Conservation (phyloP, 129 eudicot genomes). For the Silybum marianum region DNA sequence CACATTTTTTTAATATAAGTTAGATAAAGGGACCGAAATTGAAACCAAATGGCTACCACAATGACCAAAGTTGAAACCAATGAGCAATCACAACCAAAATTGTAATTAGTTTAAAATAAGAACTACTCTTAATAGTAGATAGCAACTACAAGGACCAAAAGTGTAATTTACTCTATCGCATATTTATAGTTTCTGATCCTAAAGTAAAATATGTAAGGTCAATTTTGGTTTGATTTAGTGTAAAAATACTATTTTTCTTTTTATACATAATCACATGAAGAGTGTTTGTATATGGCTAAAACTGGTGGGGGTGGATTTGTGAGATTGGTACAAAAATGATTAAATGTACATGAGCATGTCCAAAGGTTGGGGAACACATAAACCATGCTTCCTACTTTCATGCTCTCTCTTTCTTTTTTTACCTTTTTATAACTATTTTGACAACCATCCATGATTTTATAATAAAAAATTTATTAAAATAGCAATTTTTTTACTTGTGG, state of each 20-base stretch:
- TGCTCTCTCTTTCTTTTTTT: constrained; percentile 15
- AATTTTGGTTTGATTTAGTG: background rate
- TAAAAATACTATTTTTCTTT: background rate
- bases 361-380: constrained; percentile 45
- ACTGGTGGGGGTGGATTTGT: constrained; percentile 23
- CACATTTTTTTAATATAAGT: too few species aligned
- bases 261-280: constrained; percentile 3
- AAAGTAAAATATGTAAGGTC: background rate
- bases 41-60: too few species aligned
- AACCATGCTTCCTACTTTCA: constrained; percentile 48
- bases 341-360: constrained; percentile 45
- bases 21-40: too few species aligned
- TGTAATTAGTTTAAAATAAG: too few species aligned
- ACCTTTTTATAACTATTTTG: background rate
- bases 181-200: background rate
- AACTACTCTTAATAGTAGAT: too few species aligned
- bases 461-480: too few species aligned
- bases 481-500: too few species aligned
- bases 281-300: constrained; percentile 1
- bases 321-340: constrained; percentile 30
- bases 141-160: too few species aligned
- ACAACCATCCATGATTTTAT: background rate
- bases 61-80: too few species aligned
- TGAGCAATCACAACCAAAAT: too few species aligned
- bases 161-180: too few species aligned